phyloP scores from a whole-genome alignment of 192 early-diverging fungal genomes.

The Gamsiella multidivaricata region DNA sequence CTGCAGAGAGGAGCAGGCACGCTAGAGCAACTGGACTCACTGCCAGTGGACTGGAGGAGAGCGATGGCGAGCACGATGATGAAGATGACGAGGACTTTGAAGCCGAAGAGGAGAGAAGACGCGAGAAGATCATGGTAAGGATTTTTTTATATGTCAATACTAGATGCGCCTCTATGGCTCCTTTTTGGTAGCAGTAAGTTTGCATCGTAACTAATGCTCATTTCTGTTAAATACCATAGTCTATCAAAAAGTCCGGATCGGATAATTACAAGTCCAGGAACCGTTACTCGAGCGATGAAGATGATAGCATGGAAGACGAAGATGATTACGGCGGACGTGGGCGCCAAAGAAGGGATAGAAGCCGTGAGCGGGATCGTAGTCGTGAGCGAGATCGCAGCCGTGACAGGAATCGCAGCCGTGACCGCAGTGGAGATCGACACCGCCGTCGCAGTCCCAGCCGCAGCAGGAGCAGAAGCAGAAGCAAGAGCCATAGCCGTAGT shows the following conservation, averaged over 20 bases:
- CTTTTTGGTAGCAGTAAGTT: too few relatives aligned
- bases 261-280: conserved; percentile 51
- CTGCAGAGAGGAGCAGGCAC: conserved; percentile 63
- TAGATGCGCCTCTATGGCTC: not conserved
- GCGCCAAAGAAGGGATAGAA: conserved; percentile 49
- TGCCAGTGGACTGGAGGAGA: conserved; percentile 39
- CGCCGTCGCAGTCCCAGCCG: conserved; percentile 18
- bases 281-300: conserved; percentile 55
- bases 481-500: conserved; percentile 52
- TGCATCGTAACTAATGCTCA: not conserved
- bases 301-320: conserved; percentile 69
- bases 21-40: conserved; percentile 52
- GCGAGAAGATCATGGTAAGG: conserved; percentile 52
- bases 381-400: conserved; percentile 24
- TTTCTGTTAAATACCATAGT: conserved; percentile 16
- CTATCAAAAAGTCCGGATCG: conserved; percentile 49
- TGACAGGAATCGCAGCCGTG: conserved; percentile 31
- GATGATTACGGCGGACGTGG: conserved; percentile 59
- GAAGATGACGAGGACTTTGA: conserved; percentile 61
- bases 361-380: conserved; percentile 29
- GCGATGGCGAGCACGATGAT: conserved; percentile 52
- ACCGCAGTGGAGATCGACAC: conserved; percentile 24
- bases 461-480: conserved; percentile 9
- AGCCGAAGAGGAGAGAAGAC: conserved; percentile 44
- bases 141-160: not conserved